Percentiles rank a stretch among this genome's conserved stretches.
Evolutionary conservation across 2,329 filamentous ascomycete genomes (phyloP).

Genomic region (Thelonectria rubi): DNA sequence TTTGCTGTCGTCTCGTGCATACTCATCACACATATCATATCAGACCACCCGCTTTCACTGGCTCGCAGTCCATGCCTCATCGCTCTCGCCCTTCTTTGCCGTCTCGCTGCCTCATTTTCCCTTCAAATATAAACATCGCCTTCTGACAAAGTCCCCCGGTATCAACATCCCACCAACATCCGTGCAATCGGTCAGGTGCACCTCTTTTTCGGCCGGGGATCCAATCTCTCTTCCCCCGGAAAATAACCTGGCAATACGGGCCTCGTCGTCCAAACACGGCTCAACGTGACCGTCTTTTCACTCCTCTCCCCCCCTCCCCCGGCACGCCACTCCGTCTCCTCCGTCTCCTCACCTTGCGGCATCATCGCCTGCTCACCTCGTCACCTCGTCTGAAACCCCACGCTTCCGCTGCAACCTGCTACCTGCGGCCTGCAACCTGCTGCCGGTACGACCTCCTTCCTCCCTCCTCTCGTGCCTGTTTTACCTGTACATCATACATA

Average conservation of each 20-base stretch:
- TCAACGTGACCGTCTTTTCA: conserved; percentile 34
- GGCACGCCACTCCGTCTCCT: conserved; percentile 42
- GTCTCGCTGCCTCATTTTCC: background rate
- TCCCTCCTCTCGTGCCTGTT: conserved; percentile 7
- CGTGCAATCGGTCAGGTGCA: conserved; percentile 27
- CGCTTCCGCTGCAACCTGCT: conserved; percentile 28
- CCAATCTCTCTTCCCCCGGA: conserved; percentile 26
- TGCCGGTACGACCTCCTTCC: conserved; percentile 12
- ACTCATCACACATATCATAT: conserved; percentile 23
- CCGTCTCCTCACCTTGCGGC: conserved; percentile 41
- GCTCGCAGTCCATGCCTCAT: background rate
- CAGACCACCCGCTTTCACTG: conserved; percentile 34
- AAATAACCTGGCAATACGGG: conserved; percentile 24
- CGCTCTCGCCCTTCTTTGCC: background rate
- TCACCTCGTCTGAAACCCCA: conserved; percentile 38
- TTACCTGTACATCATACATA: no score
- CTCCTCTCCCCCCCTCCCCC: background rate
- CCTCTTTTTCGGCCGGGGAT: conserved; percentile 7
- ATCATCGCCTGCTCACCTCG: conserved; percentile 42
- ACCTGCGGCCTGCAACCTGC: conserved; percentile 24
- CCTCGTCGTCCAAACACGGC: conserved; percentile 31
- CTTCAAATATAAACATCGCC: background rate
- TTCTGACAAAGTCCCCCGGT: no score
- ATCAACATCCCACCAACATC: conserved; percentile 16
- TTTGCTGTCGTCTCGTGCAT: conserved; percentile 35